Conservation (phyloP, 2,329 filamentous ascomycete species). For the Fusarium miscanthi region DNA sequence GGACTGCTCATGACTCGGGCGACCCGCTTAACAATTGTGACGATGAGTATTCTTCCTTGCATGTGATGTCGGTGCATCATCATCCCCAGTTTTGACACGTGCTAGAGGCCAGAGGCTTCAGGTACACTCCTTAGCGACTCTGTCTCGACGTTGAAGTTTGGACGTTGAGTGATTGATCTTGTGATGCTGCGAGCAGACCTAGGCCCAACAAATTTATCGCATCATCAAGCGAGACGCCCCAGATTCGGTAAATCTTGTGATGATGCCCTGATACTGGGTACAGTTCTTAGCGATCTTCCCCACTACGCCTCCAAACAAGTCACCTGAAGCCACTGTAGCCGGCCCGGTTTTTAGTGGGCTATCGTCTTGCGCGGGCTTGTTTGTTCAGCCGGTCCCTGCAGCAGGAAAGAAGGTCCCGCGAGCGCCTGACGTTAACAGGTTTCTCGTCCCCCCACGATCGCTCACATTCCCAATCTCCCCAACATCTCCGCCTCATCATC, state of each 20-base stretch:
- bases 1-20: conserved; percentile 30
- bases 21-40: conserved; percentile 30
- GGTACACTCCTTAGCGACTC: conserved; percentile 19
- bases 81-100: conserved; percentile 45
- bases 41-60: conserved; percentile 28
- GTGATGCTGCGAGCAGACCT: conserved; percentile 8
- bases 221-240: conserved; percentile 9
- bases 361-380: conserved; percentile 4
- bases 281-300: conserved; percentile 38
- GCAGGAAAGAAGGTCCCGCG: conserved; percentile 26
- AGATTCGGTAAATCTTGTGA: conserved; percentile 12
- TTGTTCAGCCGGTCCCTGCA: conserved; percentile 44
- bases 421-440: conserved; percentile 36
- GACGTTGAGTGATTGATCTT: conserved; percentile 22
- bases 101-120: conserved; percentile 34
- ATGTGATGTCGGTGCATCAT: conserved; percentile 41
- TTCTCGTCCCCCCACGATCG: conserved; percentile 41
- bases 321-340: conserved; percentile 38
- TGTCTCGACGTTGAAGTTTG: background rate
- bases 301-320: conserved; percentile 30
- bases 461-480: conserved; percentile 27
- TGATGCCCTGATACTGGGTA: conserved; percentile 7
- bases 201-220: conserved; percentile 13
- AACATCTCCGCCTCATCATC: conserved; percentile 29
- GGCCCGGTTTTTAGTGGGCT: conserved; percentile 41